These are phyloP conservation scores for Cerrena zonata DNA, from an alignment of 1,284 basidiomycete genomes.

Conservation along the genomic window DNA sequence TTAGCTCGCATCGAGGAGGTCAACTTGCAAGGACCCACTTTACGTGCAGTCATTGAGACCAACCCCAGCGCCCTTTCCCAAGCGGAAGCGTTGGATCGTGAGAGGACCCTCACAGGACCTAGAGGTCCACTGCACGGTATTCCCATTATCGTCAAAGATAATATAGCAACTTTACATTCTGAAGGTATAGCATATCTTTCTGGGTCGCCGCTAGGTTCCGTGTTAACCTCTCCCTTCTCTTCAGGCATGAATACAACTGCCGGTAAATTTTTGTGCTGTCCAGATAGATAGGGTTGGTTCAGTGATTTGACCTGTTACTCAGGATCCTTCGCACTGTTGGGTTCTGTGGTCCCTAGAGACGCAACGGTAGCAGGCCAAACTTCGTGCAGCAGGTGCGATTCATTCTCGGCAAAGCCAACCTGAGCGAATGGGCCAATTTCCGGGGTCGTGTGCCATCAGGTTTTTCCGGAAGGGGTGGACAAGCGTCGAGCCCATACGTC, in stretches of 20 bases:
- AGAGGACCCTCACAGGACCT: conserved; percentile 41
- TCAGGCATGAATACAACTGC: conserved; percentile 63
- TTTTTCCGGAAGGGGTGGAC: conserved; percentile 64
- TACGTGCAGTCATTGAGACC: conserved; percentile 60
- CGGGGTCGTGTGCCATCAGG: conserved; percentile 53
- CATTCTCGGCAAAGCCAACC: conserved; percentile 62
- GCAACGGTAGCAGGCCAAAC: conserved; percentile 53
- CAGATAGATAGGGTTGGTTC: background rate
- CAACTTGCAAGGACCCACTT: conserved; percentile 51
- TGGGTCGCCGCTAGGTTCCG: background rate
- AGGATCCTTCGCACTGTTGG: conserved; percentile 53
- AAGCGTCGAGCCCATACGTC: conserved; percentile 55
- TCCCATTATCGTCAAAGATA: conserved; percentile 67
- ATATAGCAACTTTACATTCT: conserved; percentile 43
- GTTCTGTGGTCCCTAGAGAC: conserved; percentile 56
- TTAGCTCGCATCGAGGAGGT: conserved; percentile 68
- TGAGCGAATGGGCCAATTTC: conserved; percentile 59
- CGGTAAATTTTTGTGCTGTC: conserved; percentile 13
- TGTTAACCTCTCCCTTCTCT: background rate
- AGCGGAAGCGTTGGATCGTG: conserved; percentile 49
- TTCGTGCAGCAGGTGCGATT: conserved; percentile 65
- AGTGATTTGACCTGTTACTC: conserved; percentile 12
- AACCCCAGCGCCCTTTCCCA: conserved; percentile 54
- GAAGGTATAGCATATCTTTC: conserved; percentile 22
- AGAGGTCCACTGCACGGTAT: conserved; percentile 62